Percentiles rank a stretch among this genome's conserved stretches.
phyloP scores from a whole-genome alignment of 768 basidiomycete species.

The Lactarius hengduanensis region DNA sequence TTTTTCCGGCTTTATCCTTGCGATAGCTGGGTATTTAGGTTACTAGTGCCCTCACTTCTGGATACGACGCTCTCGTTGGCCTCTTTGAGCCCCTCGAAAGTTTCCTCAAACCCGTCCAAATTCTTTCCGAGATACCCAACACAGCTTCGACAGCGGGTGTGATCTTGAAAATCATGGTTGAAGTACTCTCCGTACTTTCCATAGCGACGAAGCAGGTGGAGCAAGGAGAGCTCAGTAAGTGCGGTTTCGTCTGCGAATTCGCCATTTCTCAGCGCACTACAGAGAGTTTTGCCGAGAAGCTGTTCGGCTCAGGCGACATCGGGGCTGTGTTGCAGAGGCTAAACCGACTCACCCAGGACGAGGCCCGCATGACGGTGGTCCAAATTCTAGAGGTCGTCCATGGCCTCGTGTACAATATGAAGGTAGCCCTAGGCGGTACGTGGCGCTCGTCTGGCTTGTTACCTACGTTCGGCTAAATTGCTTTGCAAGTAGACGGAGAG shows the following conservation, averaged over 20 bases:
- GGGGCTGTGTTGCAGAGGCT: not conserved
- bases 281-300: not conserved
- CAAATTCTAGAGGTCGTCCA: not conserved
- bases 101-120: not conserved
- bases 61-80: not conserved
- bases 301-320: not conserved
- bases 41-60: not conserved
- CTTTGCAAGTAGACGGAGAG: too few species aligned
- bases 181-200: not conserved
- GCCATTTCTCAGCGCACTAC: not conserved
- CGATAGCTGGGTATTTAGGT: not conserved
- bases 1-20: too few species aligned
- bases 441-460: too few species aligned
- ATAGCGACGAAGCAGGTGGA: not conserved
- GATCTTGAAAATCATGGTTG: not conserved
- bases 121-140: not conserved
- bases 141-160: not conserved
- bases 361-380: not conserved
- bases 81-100: not conserved
- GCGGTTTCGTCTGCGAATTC: not conserved
- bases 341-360: not conserved
- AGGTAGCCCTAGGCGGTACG: not conserved
- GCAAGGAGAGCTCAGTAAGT: not conserved
- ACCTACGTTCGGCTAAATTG: too few species aligned
- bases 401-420: not conserved